Conservation (phyloP, 2,329 filamentous ascomycete genomes). For the Byssothecium circinans region DNA sequence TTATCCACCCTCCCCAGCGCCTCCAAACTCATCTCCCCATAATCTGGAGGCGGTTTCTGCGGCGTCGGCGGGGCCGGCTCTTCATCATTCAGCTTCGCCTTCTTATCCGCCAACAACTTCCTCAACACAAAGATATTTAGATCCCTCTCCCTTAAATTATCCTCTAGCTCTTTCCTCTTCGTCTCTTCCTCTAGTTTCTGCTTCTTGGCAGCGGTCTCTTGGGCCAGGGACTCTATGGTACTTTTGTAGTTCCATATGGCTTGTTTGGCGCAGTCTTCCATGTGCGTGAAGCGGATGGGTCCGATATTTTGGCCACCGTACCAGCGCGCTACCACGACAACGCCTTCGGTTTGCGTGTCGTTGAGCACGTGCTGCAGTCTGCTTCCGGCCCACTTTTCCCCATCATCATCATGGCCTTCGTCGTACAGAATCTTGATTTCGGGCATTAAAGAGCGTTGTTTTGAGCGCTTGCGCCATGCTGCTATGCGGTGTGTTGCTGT, state of each 20-base stretch:
- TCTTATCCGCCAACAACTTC: slow-evolving; percentile 49
- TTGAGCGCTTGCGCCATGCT: slow-evolving; percentile 53
- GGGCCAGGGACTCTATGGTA: slow-evolving; percentile 32
- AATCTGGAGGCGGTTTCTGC: slow-evolving; percentile 43
- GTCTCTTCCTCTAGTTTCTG: slow-evolving; percentile 40
- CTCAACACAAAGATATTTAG: slow-evolving; percentile 52
- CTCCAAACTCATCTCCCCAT: slow-evolving; percentile 46
- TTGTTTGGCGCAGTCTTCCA: slow-evolving; percentile 53
- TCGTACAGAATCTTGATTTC: slow-evolving; percentile 44
- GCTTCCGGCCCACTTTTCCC: slow-evolving; percentile 55
- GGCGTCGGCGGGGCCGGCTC: slow-evolving; percentile 29
- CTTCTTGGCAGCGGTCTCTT: slow-evolving; percentile 41
- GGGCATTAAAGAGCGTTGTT: slow-evolving; percentile 49
- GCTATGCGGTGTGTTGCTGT: slow-evolving; percentile 55
- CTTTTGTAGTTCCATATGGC: slow-evolving; percentile 50
- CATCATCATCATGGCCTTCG: slow-evolving; percentile 55
- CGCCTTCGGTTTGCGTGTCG: slow-evolving; percentile 48
- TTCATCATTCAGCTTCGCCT: slow-evolving; percentile 31
- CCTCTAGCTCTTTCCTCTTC: slow-evolving; percentile 43
- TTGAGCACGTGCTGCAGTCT: slow-evolving; percentile 52
- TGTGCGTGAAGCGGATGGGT: slow-evolving; percentile 56
- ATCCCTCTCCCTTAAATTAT: slow-evolving; percentile 47
- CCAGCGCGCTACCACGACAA: slow-evolving; percentile 57
- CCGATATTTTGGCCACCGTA: slow-evolving; percentile 58
- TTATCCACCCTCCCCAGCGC: slow-evolving; percentile 49